Evolutionary conservation across 169 alveolate genomes (phyloP).

Genomic region (Cyclospora cayetanensis): DNA sequence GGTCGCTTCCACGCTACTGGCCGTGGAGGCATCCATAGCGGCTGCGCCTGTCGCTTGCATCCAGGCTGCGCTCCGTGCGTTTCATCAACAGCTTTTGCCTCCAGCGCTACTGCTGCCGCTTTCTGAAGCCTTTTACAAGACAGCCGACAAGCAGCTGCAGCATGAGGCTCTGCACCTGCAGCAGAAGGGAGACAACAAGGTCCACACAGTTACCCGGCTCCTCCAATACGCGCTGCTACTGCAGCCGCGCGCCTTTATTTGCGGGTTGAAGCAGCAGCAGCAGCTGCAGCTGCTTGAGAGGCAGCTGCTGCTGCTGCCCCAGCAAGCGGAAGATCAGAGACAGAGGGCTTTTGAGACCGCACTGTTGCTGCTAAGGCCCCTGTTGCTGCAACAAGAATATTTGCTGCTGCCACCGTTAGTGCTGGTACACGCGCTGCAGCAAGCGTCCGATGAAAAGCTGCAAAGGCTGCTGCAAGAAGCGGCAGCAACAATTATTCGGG

Average conservation of each 20-base stretch:
- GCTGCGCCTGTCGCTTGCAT: background rate
- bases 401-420: conserved; percentile 17
- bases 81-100: background rate
- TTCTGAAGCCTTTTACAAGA: background rate
- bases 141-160: background rate
- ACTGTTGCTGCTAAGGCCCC: background rate
- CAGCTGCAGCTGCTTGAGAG: background rate
- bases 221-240: background rate
- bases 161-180: conserved; percentile 7
- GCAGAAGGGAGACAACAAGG: background rate
- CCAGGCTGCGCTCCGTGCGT: background rate
- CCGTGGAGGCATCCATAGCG: background rate
- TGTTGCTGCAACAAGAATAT: background rate
- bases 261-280: conserved; percentile 14
- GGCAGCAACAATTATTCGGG: background rate
- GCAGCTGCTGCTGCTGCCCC: conserved; percentile 20
- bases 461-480: conserved; percentile 12
- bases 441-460: conserved; percentile 21
- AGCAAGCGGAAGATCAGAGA: background rate
- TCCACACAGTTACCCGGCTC: background rate
- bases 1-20: background rate
- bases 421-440: conserved; percentile 16
- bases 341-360: background rate
- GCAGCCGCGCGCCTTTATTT: background rate
- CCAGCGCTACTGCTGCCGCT: background rate